phyloP scores from a whole-genome alignment of 2,329 filamentous ascomycete species.

The Seiridium unicorne region DNA sequence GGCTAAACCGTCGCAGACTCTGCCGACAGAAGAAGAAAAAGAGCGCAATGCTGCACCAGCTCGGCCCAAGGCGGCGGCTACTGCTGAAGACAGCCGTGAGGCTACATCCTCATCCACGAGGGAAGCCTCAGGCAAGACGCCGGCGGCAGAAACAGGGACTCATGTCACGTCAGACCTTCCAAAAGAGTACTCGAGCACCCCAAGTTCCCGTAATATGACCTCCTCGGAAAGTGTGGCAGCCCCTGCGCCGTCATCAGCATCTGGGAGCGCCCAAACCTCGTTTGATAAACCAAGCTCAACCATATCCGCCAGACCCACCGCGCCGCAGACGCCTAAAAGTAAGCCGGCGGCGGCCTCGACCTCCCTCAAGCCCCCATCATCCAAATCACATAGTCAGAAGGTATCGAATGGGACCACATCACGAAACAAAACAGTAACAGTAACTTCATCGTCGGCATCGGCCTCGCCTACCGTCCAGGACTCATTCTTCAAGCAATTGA shows the following conservation, averaged over 20 bases:
- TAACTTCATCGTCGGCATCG: constrained; percentile 39
- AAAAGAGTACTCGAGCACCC: constrained; percentile 10
- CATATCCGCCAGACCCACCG: constrained; percentile 13
- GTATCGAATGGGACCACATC: constrained; percentile 19
- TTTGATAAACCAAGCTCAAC: constrained; percentile 13
- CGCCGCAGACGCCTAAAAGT: constrained; percentile 16
- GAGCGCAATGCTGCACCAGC: constrained; percentile 10
- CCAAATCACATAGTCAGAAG: constrained; percentile 17
- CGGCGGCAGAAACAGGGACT: constrained; percentile 13
- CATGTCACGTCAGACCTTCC: constrained; percentile 11
- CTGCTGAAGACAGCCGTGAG: constrained; percentile 13
- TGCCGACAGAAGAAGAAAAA: constrained; percentile 9
- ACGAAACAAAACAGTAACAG: constrained; percentile 36
- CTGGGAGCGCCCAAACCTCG: constrained; percentile 6
- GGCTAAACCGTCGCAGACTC: constrained; percentile 9
- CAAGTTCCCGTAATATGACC: constrained; percentile 11
- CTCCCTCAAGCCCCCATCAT: constrained; percentile 26
- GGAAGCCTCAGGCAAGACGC: constrained; percentile 11
- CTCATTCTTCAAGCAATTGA: constrained; percentile 95
- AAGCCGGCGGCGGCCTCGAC: constrained; percentile 22
- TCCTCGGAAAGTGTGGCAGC: background rate
- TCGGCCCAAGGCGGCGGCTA: constrained; percentile 11
- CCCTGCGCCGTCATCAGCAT: background rate
- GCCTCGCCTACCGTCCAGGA: constrained; percentile 86
- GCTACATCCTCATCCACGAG: constrained; percentile 9